Evolutionary conservation across 1,139 yeast species (phyloP).

Genomic region (Saccharomyces hybrid): DNA sequence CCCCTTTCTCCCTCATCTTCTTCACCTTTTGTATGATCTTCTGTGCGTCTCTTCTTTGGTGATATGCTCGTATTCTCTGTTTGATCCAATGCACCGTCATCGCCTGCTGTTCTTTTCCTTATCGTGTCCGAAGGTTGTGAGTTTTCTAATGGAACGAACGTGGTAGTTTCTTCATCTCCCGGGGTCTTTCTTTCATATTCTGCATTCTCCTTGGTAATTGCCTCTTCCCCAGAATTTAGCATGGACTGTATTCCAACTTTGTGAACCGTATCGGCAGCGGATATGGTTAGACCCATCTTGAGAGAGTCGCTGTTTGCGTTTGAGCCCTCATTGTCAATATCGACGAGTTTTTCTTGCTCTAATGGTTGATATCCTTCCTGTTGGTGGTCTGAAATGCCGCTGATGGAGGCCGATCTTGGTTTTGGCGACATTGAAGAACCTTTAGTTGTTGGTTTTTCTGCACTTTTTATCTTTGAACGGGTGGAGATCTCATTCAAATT

Average conservation of each 20-base stretch:
- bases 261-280: slow-evolving; percentile 6
- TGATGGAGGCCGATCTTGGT: neutral
- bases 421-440: slow-evolving; percentile 2
- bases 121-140: neutral
- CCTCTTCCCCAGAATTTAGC: slow-evolving; percentile 11
- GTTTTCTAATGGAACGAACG: neutral
- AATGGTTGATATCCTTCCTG: neutral
- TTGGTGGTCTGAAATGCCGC: neutral
- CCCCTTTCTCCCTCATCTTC: neutral
- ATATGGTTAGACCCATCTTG: neutral
- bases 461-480: neutral
- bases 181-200: neutral
- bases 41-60: slow-evolving; percentile 6
- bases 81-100: neutral
- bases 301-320: neutral
- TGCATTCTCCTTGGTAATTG: slow-evolving; percentile 8
- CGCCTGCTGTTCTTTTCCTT: neutral
- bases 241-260: slow-evolving; percentile 25
- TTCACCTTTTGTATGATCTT: slow-evolving; percentile 2
- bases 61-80: neutral
- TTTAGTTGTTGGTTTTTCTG: neutral
- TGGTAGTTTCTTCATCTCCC: neutral
- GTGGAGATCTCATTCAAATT: neutral
- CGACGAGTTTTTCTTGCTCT: neutral
- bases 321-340: neutral